These are phyloP conservation scores for Rostrohypoxylon terebratum DNA, from an alignment of 495 filamentous ascomycete species.

Conservation along the genomic window DNA sequence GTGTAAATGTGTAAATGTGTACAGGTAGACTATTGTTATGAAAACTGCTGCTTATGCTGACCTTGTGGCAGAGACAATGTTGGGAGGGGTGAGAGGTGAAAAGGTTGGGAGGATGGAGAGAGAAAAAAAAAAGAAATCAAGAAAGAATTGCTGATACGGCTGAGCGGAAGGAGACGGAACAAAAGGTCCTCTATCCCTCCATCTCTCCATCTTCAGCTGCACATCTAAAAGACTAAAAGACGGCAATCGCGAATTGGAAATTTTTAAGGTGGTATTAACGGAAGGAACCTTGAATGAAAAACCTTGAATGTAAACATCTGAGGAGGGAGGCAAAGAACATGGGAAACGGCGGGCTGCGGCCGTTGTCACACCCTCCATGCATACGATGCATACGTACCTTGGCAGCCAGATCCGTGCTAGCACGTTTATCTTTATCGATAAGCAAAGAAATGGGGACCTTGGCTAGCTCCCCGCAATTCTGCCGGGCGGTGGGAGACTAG, in stretches of 20 bases:
- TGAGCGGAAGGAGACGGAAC: slow-evolving; percentile 7
- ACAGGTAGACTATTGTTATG: too few species aligned
- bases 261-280: neutral
- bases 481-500: slow-evolving; percentile 31
- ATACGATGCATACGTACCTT: neutral
- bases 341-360: slow-evolving; percentile 11
- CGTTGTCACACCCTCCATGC: neutral
- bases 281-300: neutral
- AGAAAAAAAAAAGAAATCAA: neutral
- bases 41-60: neutral
- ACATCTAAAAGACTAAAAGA: too few species aligned
- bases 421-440: slow-evolving; percentile 22
- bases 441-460: neutral
- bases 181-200: slow-evolving; percentile 21
- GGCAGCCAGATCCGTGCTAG: too few species aligned
- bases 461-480: slow-evolving; percentile 25
- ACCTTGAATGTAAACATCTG: neutral
- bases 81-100: too few species aligned
- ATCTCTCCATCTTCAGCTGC: neutral
- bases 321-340: neutral
- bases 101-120: neutral
- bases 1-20: too few species aligned
- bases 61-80: neutral
- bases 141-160: neutral
- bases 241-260: neutral